Base-by-base conservation (phyloP, 192 early-diverging fungal genomes). In the Obelidium mucronatum region DNA sequence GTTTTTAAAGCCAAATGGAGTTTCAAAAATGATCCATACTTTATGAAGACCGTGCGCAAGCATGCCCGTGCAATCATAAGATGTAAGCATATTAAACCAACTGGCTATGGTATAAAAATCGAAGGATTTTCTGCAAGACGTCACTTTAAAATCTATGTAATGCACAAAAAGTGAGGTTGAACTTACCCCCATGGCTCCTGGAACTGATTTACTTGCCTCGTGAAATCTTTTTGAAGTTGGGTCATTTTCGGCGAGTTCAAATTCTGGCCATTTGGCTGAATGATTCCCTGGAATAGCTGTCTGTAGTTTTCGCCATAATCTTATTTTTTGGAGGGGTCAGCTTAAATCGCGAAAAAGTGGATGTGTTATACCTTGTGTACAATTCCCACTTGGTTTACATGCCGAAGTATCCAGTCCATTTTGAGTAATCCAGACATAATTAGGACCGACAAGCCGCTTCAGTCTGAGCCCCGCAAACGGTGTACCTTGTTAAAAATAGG, bases 141-240 rank as follows among this genome's bases (percentile, higher is more conserved):
- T 11, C 6, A 31, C 31, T 11, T 11, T 0, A n/a, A 30, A n/a
- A n/a, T n/a, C 26, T 11, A n/a, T 6, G n/a, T 11, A 31, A 59
- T 59, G 6, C 26, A 19, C n/a, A 30, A 11, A 19, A 59, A 48
- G 8, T 15, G 44, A 5, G 42, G 19, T 48, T 48, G n/a, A n/a
- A 59, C 56, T 59, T 31, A 59, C 56, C 56, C 56, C n/a, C n/a
- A 59, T 19, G 56, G 56, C 31, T n/a, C 56, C 31, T 59, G 56
- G 24, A 59, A 30, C 31, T n/a, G 6, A 6, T 59, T 5, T 19
- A 59, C 24, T 11, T 59, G 11, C 8, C 26, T 24, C 8, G 26
- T 24, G n/a, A 59, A 24, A 22, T 59, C 8, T 19, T n/a, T 59
- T 59, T 59, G 56, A 15, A 48, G 44, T 19, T 6, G 8, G 44